Base-by-base conservation (phyloP, 352 stramenopile species). In the Phytopythium oedochilum region DNA sequence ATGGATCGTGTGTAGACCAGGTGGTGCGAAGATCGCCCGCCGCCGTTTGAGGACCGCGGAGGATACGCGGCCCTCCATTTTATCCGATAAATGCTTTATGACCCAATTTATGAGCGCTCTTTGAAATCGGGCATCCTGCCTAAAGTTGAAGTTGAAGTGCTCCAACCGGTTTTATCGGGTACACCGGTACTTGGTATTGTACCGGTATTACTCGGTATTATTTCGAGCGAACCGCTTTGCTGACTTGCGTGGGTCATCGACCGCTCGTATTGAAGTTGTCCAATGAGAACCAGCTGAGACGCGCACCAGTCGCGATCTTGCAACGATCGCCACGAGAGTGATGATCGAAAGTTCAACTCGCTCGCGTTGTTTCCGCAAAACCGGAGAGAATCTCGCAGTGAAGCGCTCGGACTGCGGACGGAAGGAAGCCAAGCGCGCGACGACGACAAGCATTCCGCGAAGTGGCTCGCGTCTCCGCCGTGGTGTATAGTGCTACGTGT, bases 261-360 rank as follows among this genome's bases (percentile, higher is more conserved):
- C 9, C 15, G 3, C 15, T 8, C 11, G 17, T 15, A n/a, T 51
- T 51, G 44, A 51, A 51, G 44, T 51, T 51, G 44, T 3, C 17
- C 9, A 26, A 38, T 51, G 8, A 8, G 6, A 36, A 51, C 44
- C 18, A 20, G 23, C 25, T 22, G 44, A 8, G n/a, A n/a, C n/a
- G n/a, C n/a, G n/a, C n/a, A n/a, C n/a, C n/a, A 18, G 28, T 34
- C 11, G 28, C 5, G 11, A 29, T 11, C 1, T 12, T 20, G 40
- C 40, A 46, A 46, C 40, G 8, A 20, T 5, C 12, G 0, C 9
- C 1, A 23, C 7, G 5, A 51, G 44, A 51, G 44, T 51, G 44
- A 38, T 51, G 44, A n/a, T 51, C 44, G 2, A 34, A 51, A 36
- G 44, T 51, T 51, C 44, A 51, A 51, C 44, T 51, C 25, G 40